phyloP scores from a whole-genome alignment of 2,329 filamentous ascomycete species.

The Xylariaceae sp. region DNA sequence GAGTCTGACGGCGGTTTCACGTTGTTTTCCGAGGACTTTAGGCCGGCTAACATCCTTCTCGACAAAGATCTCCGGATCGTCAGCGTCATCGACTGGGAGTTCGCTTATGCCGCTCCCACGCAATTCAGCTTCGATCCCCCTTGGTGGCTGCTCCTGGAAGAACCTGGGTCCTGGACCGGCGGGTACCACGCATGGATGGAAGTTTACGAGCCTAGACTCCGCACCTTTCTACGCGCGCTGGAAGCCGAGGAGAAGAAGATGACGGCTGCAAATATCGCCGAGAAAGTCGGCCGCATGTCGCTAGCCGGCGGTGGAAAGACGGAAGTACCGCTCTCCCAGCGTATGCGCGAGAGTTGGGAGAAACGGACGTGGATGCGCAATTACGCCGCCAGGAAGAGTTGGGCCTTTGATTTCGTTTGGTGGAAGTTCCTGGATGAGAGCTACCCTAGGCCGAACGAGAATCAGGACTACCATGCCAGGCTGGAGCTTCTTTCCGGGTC shows the following conservation, averaged over 20 bases:
- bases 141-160: conserved; percentile 47
- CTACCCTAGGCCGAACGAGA: neutral
- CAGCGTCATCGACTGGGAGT: conserved; percentile 51
- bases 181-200: conserved; percentile 41
- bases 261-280: neutral
- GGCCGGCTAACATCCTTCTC: conserved; percentile 22
- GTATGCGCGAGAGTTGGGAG: conserved; percentile 47
- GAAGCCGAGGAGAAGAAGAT: conserved; percentile 37
- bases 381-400: conserved; percentile 46
- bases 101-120: conserved; percentile 43
- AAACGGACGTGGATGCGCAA: conserved; percentile 42
- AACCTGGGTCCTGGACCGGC: conserved; percentile 41
- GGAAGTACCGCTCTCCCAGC: conserved; percentile 35
- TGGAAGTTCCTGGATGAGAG: conserved; percentile 46
- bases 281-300: neutral
- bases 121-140: conserved; percentile 45
- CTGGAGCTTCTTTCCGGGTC: conserved; percentile 1
- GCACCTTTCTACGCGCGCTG: conserved; percentile 43
- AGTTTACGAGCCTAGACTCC: conserved; percentile 41
- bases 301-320: neutral
- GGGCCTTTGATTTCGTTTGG: conserved; percentile 46
- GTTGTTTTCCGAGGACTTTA: conserved; percentile 27
- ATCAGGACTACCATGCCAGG: neutral
- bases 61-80: conserved; percentile 37
- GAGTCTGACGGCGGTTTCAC: conserved; percentile 28